Evolutionary conservation across 202 grass and related monocot genomes (phyloP), one percentile per base, ranked within the genome.

Genomic region (Carex sylvatica): DNA sequence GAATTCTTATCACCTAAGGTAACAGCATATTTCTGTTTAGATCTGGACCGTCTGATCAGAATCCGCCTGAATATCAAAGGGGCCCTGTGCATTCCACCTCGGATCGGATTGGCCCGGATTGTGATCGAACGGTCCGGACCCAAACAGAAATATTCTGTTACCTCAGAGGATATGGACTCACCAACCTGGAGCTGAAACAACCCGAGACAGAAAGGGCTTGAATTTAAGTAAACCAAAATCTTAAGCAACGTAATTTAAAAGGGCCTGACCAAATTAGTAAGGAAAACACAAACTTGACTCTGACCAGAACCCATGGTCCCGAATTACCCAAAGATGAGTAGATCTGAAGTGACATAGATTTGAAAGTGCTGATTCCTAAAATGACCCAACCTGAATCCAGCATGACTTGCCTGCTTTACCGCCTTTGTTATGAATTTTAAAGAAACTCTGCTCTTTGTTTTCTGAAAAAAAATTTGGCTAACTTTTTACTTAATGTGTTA

Each of bases 191-290:
- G 16, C 69, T 49, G 38, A 20, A 72, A 51, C 19, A 24, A 51
- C 9, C 69, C 11, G 3, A 71, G 65, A 38, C 9, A 14, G 16
- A 36, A 38, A 68, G 33, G 15, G 31, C 15, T 13, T 70, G 31
- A 70, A 69, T 42, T 7, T 35, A 19, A 72, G 49, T 72, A 72
- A 72, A 47, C 42, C 42, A 51, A 72, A 70, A 62, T 62, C 60
- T 62, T 19, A 12, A 61, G 24, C 60, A 24, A 62, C 60, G 9
- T 62, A 49, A 49, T 49, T 49, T 49, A 13, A 3, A 49, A 49
- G 46, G 10, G 11, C 11, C 46, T 49, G 56, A 19, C n/a, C 18
- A 59, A 19, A 59, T 8, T 59, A 19, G n/a, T 20, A 56, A 18
- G 71, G 22, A 31, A 31, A 33, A 53, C 47, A 30, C 24, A 55